Conservation (phyloP, 345 rosid genomes). For the Pugionium dolabratum region DNA sequence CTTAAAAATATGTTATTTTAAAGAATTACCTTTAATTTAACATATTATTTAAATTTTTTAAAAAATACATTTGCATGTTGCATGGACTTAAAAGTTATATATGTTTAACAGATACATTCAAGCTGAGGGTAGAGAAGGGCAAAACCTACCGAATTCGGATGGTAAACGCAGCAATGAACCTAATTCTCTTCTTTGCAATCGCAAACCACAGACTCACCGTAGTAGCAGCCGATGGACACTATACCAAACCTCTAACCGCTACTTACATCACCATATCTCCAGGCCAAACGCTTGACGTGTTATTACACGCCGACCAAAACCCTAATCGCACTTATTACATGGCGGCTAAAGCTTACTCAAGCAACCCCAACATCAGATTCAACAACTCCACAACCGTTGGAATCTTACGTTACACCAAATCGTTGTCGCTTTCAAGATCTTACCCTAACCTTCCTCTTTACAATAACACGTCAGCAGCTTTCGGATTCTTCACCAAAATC, state of each 20-base stretch:
- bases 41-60: too few relatives aligned
- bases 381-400: conserved; percentile 51
- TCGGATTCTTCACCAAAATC: conserved; percentile 9
- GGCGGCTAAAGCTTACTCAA: conserved; percentile 52
- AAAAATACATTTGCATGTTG: too few relatives aligned
- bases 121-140: conserved; percentile 40
- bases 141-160: conserved; percentile 53
- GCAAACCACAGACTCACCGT: conserved; percentile 48
- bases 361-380: not conserved
- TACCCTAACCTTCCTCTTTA: conserved; percentile 50
- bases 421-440: conserved; percentile 16
- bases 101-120: conserved; percentile 42
- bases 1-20: too few relatives aligned
- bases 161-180: conserved; percentile 50
- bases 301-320: conserved; percentile 50
- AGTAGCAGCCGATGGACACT: conserved; percentile 50
- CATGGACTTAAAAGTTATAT: too few relatives aligned
- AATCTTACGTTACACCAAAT: conserved; percentile 40
- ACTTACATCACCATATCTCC: conserved; percentile 53
- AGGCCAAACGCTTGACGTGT: conserved; percentile 57
- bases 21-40: too few relatives aligned
- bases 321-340: conserved; percentile 47
- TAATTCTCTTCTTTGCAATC: conserved; percentile 43
- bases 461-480: conserved; percentile 44
- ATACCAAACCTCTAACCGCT: conserved; percentile 47